Conservation (phyloP, 768 basidiomycete genomes). For the Leccinum ochraceum region DNA sequence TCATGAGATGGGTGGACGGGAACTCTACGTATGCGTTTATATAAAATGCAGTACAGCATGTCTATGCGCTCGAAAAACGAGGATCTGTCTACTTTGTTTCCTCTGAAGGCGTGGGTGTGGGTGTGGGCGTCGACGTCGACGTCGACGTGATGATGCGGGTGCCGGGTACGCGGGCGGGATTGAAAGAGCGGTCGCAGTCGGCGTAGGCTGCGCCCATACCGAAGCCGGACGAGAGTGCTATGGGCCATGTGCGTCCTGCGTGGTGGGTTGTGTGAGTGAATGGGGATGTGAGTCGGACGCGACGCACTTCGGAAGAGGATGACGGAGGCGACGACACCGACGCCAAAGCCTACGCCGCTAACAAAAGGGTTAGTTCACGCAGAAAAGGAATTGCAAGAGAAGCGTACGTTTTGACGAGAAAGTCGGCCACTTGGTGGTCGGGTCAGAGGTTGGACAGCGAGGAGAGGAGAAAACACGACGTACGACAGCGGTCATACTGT, state of each 20-base stretch:
- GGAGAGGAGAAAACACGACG: slow-evolving; percentile 42
- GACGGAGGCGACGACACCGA: slow-evolving; percentile 86
- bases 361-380: slow-evolving; percentile 9
- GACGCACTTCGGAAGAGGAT: slow-evolving; percentile 88
- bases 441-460: slow-evolving; percentile 22
- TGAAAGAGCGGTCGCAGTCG: slow-evolving; percentile 93
- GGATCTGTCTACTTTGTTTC: slow-evolving; percentile 24
- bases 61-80: slow-evolving; percentile 3
- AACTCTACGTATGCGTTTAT: background rate
- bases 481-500: slow-evolving; percentile 86
- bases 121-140: background rate
- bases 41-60: slow-evolving; percentile 15
- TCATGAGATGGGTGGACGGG: slow-evolving; percentile 7
- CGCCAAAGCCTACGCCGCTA: slow-evolving; percentile 88
- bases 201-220: slow-evolving; percentile 86
- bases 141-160: slow-evolving; percentile 62
- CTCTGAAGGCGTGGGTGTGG: slow-evolving; percentile 6
- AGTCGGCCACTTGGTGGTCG: slow-evolving; percentile 62
- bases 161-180: slow-evolving; percentile 85
- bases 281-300: background rate
- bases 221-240: slow-evolving; percentile 83
- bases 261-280: slow-evolving; percentile 11
- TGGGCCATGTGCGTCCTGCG: slow-evolving; percentile 89
- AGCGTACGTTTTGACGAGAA: slow-evolving; percentile 82
- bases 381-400: slow-evolving; percentile 8